Conservation (phyloP, 2,329 filamentous ascomycete species). For the Fusarium sp. region DNA sequence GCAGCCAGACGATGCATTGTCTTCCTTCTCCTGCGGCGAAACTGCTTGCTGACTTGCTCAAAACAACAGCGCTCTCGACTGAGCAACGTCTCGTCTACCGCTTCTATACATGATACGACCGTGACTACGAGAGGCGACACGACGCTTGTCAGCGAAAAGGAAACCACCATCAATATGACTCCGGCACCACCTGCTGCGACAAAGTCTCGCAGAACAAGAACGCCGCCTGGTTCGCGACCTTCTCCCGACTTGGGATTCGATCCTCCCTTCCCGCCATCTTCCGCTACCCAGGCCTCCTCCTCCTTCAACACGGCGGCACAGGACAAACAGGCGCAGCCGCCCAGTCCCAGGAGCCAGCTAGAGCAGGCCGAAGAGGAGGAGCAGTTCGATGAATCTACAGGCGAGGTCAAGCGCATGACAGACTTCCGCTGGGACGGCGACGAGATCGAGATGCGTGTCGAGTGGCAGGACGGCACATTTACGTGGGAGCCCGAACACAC, state of each 20-base stretch:
- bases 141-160: slow-evolving; percentile 6
- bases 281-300: background rate
- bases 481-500: slow-evolving; percentile 50
- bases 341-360: no score
- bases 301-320: no score
- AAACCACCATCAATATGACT: slow-evolving; percentile 19
- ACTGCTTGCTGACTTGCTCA: slow-evolving; percentile 3
- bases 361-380: slow-evolving; percentile 1
- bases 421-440: slow-evolving; percentile 45
- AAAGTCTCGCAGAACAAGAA: background rate
- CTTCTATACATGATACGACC: slow-evolving; percentile 11
- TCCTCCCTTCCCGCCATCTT: background rate
- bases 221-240: background rate
- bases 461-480: slow-evolving; percentile 44
- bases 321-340: no score
- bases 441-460: slow-evolving; percentile 45
- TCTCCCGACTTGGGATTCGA: background rate
- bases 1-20: background rate
- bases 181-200: background rate
- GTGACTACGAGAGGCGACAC: background rate
- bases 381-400: slow-evolving; percentile 1
- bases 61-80: slow-evolving; percentile 21
- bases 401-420: slow-evolving; percentile 37
- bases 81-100: slow-evolving; percentile 25
- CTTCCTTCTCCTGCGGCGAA: background rate